Percentiles rank a stretch among this genome's conserved stretches.
Evolutionary conservation across 2,329 filamentous ascomycete species (phyloP).

Genomic region (Claviceps citrina): DNA sequence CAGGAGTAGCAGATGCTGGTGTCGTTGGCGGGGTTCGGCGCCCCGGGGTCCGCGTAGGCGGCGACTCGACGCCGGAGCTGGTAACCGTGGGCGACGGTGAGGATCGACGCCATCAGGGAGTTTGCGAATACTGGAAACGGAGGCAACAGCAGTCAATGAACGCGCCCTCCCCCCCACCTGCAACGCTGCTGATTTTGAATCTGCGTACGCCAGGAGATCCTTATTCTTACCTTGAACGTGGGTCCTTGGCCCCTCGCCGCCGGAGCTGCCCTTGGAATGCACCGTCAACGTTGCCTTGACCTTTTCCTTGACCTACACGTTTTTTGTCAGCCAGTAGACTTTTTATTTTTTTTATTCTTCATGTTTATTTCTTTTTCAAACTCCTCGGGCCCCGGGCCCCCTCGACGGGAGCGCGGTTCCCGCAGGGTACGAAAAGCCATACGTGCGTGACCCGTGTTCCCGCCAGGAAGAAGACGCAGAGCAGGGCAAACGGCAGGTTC

Average conservation of each 20-base stretch:
- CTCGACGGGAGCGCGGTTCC: too few species aligned
- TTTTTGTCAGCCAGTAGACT: not conserved
- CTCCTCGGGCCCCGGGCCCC: not conserved
- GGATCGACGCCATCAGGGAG: conserved; percentile 59
- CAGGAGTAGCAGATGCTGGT: conserved; percentile 41
- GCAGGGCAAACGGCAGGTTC: conserved; percentile 74
- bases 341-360: too few species aligned
- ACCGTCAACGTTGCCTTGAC: conserved; percentile 72
- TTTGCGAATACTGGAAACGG: conserved; percentile 80
- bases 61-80: conserved; percentile 37
- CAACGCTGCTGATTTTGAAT: too few species aligned
- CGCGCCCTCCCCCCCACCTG: too few species aligned
- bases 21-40: conserved; percentile 22
- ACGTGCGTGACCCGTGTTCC: conserved; percentile 77
- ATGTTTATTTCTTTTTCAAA: too few species aligned
- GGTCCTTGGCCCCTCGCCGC: conserved; percentile 69
- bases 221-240: conserved; percentile 56
- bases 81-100: conserved; percentile 42
- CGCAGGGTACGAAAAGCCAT: conserved; percentile 10
- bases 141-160: too few species aligned
- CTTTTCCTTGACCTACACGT: conserved; percentile 60
- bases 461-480: conserved; percentile 73
- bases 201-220: too few species aligned
- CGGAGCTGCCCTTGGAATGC: conserved; percentile 53
- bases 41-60: conserved; percentile 20